Evolutionary conservation across 768 basidiomycete species (phyloP), one percentile per base, ranked within the genome.

Genomic region (Mycena chlorophos): DNA sequence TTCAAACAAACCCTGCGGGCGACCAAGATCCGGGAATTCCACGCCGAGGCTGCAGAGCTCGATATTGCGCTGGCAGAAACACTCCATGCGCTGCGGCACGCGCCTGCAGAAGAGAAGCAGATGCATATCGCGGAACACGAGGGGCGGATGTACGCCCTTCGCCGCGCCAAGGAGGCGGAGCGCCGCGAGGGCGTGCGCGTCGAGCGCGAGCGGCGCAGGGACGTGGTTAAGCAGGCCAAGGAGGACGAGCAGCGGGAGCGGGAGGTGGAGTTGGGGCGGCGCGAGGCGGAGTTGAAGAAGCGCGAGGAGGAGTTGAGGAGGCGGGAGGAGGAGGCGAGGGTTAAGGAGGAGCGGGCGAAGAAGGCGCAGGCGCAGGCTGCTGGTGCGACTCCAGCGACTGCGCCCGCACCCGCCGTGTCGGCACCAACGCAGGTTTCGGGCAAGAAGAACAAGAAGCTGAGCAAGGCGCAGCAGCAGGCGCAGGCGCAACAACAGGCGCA

Each of bases 11-110:
- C 75, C 20, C 71, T 73, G 2, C 76, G 80, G 51, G 68, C 79
- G 56, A 48, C 69, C 34, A 78, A 82, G 70, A 76, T 83, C 57
- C 70, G 75, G 53, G 69, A 84, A 66, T 78, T 85, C 75, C 72
- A 81, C 69, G 72, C 70, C 55, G 70, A 69, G 29, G 80, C 80
- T 16, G 78, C 75, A 6, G 64, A 69, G 10, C 70, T 73, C 5
- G 80, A 79, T 54, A 73, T 77, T 43, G 65, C 73, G 49, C 70
- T 79, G 20, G 73, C 73, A 20, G 58, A 55, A 29, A 58, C 68
- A 31, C 73, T 80, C 16, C 73, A 71, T 38, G 69, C 70, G 45
- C 69, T 69, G 5, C 66, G 73, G 14, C 66, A 67, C 66, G 66
- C 73, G 38, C 67, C 62, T 26, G 69, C 70, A 25, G 69, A 75